These are phyloP conservation scores for Bonia amplexicaulis DNA, from an alignment of 176 grass and related monocot species.

Conservation along the genomic window DNA sequence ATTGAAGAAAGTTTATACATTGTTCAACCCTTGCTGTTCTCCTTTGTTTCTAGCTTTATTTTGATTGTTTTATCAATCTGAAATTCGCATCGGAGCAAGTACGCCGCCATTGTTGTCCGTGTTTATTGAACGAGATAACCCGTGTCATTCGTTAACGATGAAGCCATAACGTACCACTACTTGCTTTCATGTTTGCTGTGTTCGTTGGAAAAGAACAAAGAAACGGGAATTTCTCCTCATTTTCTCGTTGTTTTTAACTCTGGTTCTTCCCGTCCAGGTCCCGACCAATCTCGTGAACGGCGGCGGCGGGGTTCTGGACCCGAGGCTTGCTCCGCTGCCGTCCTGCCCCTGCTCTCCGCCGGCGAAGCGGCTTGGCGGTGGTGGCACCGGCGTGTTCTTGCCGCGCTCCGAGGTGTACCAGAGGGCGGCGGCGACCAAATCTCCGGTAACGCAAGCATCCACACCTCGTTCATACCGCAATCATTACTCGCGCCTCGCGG, in stretches of 20 bases:
- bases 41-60: neutral
- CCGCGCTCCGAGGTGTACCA: constrained; percentile 25
- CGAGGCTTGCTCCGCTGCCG: neutral
- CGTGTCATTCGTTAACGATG: neutral
- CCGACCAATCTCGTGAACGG: neutral
- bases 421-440: neutral
- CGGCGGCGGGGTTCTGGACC: constrained; percentile 2
- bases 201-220: neutral
- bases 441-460: neutral
- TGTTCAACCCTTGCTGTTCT: neutral
- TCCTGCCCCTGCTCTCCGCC: neutral
- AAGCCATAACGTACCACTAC: neutral
- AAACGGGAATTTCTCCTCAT: neutral
- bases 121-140: neutral
- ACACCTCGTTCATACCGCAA: too few relatives aligned
- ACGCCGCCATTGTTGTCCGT: neutral
- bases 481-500: neutral
- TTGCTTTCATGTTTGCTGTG: neutral
- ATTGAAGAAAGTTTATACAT: neutral
- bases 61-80: neutral
- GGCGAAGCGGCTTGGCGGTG: neutral
- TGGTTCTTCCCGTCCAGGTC: neutral
- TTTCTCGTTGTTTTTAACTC: neutral
- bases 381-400: constrained; percentile 67
- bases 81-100: neutral